A percentile compares a stretch with the other conserved stretches of the same genome.
Conservation (phyloP, 257 asterid species). For the Nicotiana paniculata region DNA sequence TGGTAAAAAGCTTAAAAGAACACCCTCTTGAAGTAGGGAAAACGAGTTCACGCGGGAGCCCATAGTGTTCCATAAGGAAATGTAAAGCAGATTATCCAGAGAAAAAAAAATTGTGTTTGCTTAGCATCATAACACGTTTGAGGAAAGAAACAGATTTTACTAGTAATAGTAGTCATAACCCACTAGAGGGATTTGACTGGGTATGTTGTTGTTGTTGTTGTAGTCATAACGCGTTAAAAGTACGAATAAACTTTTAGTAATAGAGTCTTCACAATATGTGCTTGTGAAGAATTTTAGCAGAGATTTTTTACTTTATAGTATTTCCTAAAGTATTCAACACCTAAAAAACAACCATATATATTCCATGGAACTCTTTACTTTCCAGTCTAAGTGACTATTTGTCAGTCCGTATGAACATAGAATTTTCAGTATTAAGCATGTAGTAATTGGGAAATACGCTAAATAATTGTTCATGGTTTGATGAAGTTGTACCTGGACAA, state of each 20-base stretch:
- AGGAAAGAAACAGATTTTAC: neutral
- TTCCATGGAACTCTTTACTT: neutral
- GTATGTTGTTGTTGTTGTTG: neutral
- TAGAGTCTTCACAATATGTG: neutral
- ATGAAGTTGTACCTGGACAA: slow-evolving; percentile 61
- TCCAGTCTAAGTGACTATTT: neutral
- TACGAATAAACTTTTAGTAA: neutral
- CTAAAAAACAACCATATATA: neutral
- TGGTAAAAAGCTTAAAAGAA: neutral
- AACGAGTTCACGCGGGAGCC: neutral
- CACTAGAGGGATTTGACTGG: neutral
- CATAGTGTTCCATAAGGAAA: neutral
- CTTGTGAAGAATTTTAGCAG: neutral
- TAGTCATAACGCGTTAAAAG: neutral
- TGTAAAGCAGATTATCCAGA: neutral
- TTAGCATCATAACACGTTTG: neutral
- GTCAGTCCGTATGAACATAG: neutral
- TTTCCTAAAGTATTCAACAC: neutral
- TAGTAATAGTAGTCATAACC: neutral
- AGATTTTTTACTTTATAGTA: neutral
- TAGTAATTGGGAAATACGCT: neutral
- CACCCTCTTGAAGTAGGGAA: neutral
- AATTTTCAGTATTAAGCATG: neutral
- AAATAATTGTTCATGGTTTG: neutral
- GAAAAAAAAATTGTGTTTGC: neutral